phyloP scores from a whole-genome alignment of 208 protist species.

The Entamoeba histolytica region DNA sequence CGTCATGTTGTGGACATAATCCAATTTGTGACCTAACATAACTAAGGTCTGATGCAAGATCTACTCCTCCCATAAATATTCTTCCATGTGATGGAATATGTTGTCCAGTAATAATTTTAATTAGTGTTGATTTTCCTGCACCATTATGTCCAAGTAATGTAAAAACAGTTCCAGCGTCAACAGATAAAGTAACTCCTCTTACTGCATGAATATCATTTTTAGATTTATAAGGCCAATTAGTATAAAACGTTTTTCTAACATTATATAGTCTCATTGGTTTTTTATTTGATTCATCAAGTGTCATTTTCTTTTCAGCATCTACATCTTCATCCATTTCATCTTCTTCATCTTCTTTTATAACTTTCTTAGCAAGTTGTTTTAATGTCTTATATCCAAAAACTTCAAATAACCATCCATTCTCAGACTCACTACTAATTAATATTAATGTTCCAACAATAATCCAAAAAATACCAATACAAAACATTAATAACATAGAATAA shows the following conservation, averaged over 20 bases:
- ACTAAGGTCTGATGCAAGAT: neutral
- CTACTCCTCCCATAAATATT: neutral
- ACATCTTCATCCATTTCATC: neutral
- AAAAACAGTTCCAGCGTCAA: neutral
- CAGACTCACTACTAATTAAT: too few species aligned
- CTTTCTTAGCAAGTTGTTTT: neutral
- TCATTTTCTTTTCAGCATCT: neutral
- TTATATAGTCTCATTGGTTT: neutral
- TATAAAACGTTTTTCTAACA: neutral
- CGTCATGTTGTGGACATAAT: neutral
- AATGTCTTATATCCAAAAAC: too few species aligned
- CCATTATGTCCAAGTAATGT: neutral
- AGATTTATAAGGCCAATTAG: neutral
- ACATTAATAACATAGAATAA: too few species aligned
- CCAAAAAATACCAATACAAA: too few species aligned
- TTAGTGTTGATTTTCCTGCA: neutral
- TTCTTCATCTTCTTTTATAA: neutral
- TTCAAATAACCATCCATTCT: too few species aligned
- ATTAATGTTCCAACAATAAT: too few species aligned
- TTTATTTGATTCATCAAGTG: neutral
- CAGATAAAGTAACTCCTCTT: neutral
- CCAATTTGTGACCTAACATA: neutral
- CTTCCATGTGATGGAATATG: neutral
- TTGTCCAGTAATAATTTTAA: neutral
- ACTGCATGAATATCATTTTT: neutral